Percentiles rank a stretch among this genome's conserved stretches.
Evolutionary conservation across 2,329 filamentous ascomycete species (phyloP).

Genomic region (Blastomyces gilchristii): DNA sequence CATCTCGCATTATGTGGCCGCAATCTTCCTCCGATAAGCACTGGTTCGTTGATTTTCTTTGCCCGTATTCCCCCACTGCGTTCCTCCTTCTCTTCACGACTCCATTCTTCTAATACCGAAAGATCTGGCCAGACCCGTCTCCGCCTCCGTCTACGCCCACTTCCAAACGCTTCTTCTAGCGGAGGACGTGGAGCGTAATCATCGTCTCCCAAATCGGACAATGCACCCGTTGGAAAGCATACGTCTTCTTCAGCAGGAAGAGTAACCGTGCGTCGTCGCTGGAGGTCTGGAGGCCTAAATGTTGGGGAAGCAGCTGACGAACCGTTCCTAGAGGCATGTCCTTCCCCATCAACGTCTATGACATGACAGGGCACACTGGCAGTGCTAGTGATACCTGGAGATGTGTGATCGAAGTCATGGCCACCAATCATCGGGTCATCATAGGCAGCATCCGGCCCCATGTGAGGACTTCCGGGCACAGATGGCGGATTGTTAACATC

Average conservation of each 20-base stretch:
- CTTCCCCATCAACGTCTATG: constrained; percentile 34
- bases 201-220: constrained; percentile 74
- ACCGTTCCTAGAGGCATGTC: constrained; percentile 17
- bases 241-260: constrained; percentile 73
- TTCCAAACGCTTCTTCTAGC: constrained; percentile 30
- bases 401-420: constrained; percentile 28
- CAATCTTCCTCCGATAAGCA: constrained; percentile 80
- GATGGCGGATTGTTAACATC: constrained; percentile 59
- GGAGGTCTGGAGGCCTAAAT: constrained; percentile 30
- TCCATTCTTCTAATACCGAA: constrained; percentile 77
- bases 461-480: constrained; percentile 47
- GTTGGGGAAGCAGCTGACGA: constrained; percentile 31
- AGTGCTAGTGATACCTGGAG: constrained; percentile 25
- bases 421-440: constrained; percentile 45
- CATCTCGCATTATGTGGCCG: constrained; percentile 70
- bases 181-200: constrained; percentile 48
- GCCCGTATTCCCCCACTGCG: constrained; percentile 70
- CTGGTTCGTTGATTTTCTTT: constrained; percentile 87
- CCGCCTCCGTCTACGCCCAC: constrained; percentile 46
- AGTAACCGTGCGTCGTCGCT: constrained; percentile 48
- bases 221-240: constrained; percentile 71
- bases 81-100: constrained; percentile 76
- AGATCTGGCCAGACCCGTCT: constrained; percentile 79
- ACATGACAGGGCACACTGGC: constrained; percentile 26
- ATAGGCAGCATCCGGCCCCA: constrained; percentile 43